Base-by-base conservation (phyloP, 202 grass and related monocot species). In the Cymbopogon flexuosus region DNA sequence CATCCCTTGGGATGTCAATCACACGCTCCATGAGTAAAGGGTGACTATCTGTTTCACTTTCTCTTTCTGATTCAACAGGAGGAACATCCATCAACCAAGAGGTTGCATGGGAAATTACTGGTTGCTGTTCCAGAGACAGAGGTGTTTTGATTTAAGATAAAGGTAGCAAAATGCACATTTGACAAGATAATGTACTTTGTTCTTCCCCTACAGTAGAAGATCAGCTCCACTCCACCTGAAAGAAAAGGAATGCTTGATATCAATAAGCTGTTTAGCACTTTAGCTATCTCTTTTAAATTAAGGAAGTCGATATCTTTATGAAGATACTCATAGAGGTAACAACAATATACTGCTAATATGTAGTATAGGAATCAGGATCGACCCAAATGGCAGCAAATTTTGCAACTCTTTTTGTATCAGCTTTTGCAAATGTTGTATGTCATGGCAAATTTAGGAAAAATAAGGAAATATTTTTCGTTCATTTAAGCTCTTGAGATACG, bases 11-110 rank as follows among this genome's bases (percentile, higher is more conserved):
- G 72, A 86, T 90, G 64, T 79, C 82, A 5, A 97, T 89, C 76
- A 80, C 68, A 82, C 88, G 87, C 72, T 84, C 78, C 79, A 87
- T 89, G 29, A 91, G 77, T 87, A 91, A 87, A 81, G 86, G 88
- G 52, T 88, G 68, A 39, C 72, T 88, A 52, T 89, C 83, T 70
- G 83, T 83, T 86, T 75, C 30, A 70, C 23, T 69, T 16, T 10
- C 42, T 74, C 42, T 45, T 75, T 74, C 83, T 83, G 74, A 83
- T 70, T 70, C 83, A 83, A 79, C 41, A 57, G 79, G 68, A 79
- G 58, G 69, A 86, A 41, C 79, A 74, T 81, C 88, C 88, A 86
- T 89, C 83, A 86, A 86, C 78, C 68, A 70, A 64, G 81, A 82
- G 41, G 42, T 79, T 62, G 68, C 88, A 83, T 89, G 78, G 41